Percentiles rank a stretch among this genome's conserved stretches.
Conservation (phyloP, 768 basidiomycete species). For the Asterophora lycoperdoides region DNA sequence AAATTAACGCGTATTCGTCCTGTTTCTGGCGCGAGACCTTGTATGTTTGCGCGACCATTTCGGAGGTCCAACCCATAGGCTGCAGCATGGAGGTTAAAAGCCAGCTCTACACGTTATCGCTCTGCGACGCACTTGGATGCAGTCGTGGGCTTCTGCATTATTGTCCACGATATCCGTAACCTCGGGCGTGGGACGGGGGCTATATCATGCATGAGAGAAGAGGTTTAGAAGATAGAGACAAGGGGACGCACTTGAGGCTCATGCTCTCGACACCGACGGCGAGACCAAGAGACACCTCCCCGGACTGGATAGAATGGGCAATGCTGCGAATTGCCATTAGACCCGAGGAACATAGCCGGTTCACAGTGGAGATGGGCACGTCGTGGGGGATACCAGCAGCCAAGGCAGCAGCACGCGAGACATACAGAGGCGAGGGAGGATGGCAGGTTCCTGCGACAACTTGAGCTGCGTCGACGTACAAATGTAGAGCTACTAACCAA, state of each 20-base stretch:
- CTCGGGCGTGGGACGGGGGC: constrained; percentile 73
- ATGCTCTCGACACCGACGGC: constrained; percentile 84
- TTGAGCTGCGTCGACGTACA: neutral
- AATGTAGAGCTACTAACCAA: constrained; percentile 48
- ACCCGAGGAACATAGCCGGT: constrained; percentile 91
- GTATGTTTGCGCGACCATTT: constrained; percentile 81
- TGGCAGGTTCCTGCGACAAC: constrained; percentile 66
- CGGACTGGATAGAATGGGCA: constrained; percentile 79
- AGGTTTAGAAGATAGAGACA: neutral
- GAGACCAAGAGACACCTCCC: constrained; percentile 83
- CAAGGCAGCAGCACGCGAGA: constrained; percentile 83
- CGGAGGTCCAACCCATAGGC: constrained; percentile 96
- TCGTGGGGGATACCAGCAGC: constrained; percentile 85
- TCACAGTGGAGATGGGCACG: constrained; percentile 87
- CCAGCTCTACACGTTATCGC: neutral
- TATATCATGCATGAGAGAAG: constrained; percentile 18
- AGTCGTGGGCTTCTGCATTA: constrained; percentile 66
- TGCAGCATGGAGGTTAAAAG: constrained; percentile 22
- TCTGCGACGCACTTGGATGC: constrained; percentile 53
- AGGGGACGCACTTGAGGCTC: constrained; percentile 59
- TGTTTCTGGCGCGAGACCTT: constrained; percentile 77
- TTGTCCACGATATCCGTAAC: constrained; percentile 55
- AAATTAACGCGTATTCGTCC: constrained; percentile 86
- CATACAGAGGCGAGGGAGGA: constrained; percentile 74
- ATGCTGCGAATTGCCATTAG: constrained; percentile 91